A percentile compares a stretch with the other conserved stretches of the same genome.
Evolutionary conservation across 2,329 filamentous ascomycete species (phyloP).

Genomic region (Xylaria sp.): DNA sequence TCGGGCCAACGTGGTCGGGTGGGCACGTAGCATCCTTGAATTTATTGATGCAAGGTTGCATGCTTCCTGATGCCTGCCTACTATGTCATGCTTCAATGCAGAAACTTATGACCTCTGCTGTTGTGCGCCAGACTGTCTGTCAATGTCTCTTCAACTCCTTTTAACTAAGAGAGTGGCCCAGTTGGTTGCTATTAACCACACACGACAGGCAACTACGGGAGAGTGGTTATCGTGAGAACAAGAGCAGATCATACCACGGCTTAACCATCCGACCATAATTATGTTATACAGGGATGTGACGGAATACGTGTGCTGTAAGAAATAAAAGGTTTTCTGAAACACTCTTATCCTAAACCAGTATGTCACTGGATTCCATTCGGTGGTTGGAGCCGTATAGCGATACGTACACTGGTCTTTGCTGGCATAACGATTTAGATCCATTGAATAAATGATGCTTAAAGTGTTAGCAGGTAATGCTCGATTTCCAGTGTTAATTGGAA

Average conservation of each 20-base stretch:
- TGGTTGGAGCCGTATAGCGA: no score
- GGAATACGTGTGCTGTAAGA: background rate
- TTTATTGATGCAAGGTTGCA: constrained; percentile 31
- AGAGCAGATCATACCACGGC: background rate
- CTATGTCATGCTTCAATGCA: background rate
- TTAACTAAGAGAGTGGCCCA: background rate
- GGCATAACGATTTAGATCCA: no score
- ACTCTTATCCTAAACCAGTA: background rate
- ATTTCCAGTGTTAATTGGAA: background rate
- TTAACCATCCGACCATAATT: background rate
- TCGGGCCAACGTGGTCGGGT: constrained; percentile 2
- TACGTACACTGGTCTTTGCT: no score
- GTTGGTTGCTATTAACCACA: background rate
- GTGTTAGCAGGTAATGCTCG: background rate
- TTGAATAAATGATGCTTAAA: no score
- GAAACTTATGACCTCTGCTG: background rate
- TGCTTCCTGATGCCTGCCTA: background rate
- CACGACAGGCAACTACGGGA: no score
- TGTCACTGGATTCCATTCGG: background rate
- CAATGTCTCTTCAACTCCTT: background rate
- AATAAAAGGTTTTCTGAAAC: background rate
- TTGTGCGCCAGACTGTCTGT: background rate
- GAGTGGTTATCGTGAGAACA: background rate
- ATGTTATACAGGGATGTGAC: background rate
- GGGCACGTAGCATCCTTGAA: constrained; percentile 22